Evolutionary conservation across 441 rosid genomes (phyloP).

Genomic region (Adansonia grandidieri): DNA sequence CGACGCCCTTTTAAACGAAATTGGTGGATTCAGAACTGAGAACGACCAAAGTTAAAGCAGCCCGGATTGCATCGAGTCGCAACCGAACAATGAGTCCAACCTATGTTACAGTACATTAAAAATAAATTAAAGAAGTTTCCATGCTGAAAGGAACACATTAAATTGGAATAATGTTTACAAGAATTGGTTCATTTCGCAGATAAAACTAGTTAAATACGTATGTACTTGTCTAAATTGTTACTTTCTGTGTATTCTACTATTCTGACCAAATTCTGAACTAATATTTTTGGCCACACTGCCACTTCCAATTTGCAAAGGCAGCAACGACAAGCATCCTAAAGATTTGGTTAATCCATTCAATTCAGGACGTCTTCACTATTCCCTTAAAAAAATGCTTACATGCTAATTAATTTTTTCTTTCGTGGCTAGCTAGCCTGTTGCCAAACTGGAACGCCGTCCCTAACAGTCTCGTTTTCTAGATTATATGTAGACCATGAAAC

Average conservation of each 20-base stretch:
- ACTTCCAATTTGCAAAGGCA: constrained; percentile 10
- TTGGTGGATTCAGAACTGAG: background rate
- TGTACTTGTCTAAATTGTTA: background rate
- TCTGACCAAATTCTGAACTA: too few relatives aligned
- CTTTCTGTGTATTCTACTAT: too few relatives aligned
- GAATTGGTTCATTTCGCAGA: background rate
- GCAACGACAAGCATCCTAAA: constrained; percentile 2
- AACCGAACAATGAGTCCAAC: background rate
- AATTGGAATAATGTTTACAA: background rate
- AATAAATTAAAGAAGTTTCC: too few relatives aligned
- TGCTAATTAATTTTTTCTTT: background rate
- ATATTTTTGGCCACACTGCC: background rate
- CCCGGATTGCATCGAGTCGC: too few relatives aligned
- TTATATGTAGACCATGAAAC: background rate
- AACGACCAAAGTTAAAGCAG: background rate
- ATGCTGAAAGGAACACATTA: background rate
- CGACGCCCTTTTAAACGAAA: background rate
- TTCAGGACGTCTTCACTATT: background rate
- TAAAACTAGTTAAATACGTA: too few relatives aligned
- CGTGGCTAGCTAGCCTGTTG: background rate
- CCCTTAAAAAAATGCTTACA: background rate
- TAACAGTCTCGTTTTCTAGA: background rate
- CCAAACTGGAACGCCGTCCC: constrained; percentile 20
- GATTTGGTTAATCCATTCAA: background rate
- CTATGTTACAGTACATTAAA: background rate